Conservation (phyloP, 495 filamentous ascomycete species). For the Chaetomium tenue region DNA sequence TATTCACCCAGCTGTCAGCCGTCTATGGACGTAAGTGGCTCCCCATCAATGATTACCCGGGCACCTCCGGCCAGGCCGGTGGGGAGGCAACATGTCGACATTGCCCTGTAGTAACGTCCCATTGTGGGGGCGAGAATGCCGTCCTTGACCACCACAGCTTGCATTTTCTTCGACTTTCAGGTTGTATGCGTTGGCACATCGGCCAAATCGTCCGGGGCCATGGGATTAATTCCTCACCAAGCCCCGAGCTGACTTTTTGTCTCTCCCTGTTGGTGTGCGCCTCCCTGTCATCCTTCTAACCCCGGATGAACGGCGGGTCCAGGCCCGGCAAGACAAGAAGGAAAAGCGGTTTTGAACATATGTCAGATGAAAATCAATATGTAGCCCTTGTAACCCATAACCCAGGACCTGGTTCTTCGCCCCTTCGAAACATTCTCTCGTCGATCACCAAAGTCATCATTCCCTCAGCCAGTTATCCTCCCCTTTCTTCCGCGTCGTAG, state of each 20-base stretch:
- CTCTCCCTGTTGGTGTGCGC: not conserved
- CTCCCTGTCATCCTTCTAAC: not conserved
- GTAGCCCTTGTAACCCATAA: slow-evolving; percentile 5
- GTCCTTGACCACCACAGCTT: not conserved
- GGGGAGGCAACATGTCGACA: not conserved
- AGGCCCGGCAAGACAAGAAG: not conserved
- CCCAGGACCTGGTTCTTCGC: slow-evolving; percentile 8
- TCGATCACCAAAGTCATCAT: not conserved
- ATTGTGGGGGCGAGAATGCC: not conserved
- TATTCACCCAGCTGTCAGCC: slow-evolving; percentile 2
- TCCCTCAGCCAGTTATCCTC: slow-evolving; percentile 1
- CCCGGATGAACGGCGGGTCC: slow-evolving; percentile 9
- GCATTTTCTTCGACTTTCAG: not conserved
- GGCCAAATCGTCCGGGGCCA: slow-evolving; percentile 1
- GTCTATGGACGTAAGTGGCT: slow-evolving; percentile 4
- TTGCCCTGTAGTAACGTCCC: not conserved
- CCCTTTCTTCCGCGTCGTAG: not conserved
- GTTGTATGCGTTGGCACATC: slow-evolving; percentile 10
- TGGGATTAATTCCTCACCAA: not conserved
- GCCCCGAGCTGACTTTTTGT: not conserved
- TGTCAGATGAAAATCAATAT: slow-evolving; percentile 19
- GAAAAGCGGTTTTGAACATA: not conserved
- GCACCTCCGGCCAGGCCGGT: not conserved
- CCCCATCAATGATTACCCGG: not conserved
- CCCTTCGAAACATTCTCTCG: not conserved